phyloP scores from a whole-genome alignment of 768 basidiomycete genomes.

The Sporobolomyces pararoseus region DNA sequence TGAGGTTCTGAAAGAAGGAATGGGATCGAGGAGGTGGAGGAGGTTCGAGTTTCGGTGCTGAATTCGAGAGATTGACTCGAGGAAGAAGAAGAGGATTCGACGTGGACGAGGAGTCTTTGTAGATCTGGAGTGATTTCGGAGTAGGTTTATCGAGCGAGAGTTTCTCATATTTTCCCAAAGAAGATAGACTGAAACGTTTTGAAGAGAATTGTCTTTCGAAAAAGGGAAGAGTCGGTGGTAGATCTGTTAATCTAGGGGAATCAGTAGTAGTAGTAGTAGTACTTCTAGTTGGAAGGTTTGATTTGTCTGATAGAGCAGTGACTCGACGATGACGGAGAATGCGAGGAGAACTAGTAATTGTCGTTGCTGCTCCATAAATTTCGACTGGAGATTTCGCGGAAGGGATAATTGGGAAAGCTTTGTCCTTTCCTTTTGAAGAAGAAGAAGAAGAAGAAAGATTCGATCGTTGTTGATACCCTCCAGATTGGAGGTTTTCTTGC shows the following conservation, averaged over 20 bases:
- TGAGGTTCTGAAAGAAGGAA: neutral
- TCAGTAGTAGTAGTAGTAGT: neutral
- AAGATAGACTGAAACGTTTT: neutral
- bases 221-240: neutral
- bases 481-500: no score
- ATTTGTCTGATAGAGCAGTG: neutral
- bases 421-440: neutral
- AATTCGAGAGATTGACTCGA: neutral
- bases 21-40: neutral
- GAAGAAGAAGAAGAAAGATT: neutral
- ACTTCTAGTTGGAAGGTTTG: neutral
- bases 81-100: neutral
- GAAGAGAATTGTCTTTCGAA: neutral
- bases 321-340: neutral
- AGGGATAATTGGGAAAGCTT: neutral
- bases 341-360: neutral
- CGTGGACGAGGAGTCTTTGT: neutral
- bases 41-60: neutral
- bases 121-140: no score
- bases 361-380: no score
- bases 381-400: neutral
- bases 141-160: no score
- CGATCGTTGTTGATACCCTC: no score
- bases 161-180: no score
- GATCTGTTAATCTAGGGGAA: neutral